phyloP scores from a whole-genome alignment of 192 early-diverging fungal genomes.

The Coemansia sp. region DNA sequence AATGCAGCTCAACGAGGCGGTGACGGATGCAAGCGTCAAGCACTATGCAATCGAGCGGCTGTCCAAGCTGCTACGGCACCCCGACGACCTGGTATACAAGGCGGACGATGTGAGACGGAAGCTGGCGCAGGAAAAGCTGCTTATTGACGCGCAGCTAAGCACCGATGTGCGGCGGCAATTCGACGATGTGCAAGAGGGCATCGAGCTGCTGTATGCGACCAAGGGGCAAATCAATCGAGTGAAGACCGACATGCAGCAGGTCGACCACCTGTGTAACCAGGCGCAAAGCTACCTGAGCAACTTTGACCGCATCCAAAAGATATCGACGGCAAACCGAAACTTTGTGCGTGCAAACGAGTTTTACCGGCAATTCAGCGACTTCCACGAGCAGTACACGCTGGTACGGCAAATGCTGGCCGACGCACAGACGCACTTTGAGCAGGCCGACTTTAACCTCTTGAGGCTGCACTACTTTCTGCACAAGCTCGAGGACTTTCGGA shows the following conservation, averaged over 20 bases:
- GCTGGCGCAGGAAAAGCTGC: slow-evolving; percentile 82
- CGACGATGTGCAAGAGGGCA: slow-evolving; percentile 82
- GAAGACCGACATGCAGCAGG: slow-evolving; percentile 71
- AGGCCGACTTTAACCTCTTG: slow-evolving; percentile 65
- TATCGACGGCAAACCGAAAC: slow-evolving; percentile 92
- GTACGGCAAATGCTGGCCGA: slow-evolving; percentile 67
- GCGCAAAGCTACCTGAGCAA: slow-evolving; percentile 84
- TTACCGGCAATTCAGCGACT: slow-evolving; percentile 80
- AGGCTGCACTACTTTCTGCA: slow-evolving; percentile 85
- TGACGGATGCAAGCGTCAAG: slow-evolving; percentile 45
- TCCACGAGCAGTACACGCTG: slow-evolving; percentile 75
- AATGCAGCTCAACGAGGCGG: slow-evolving; percentile 30
- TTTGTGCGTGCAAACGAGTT: slow-evolving; percentile 86
- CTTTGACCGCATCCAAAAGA: slow-evolving; percentile 88
- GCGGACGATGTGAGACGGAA: slow-evolving; percentile 75
- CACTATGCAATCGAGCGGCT: slow-evolving; percentile 78
- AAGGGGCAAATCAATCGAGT: slow-evolving; percentile 62
- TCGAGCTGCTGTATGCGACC: slow-evolving; percentile 70
- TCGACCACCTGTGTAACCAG: slow-evolving; percentile 83
- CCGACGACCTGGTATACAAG: slow-evolving; percentile 90
- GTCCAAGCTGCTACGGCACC: slow-evolving; percentile 82
- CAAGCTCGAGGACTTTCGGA: slow-evolving; percentile 83
- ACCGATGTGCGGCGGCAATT: slow-evolving; percentile 89
- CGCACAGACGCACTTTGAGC: slow-evolving; percentile 51
- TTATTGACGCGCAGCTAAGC: slow-evolving; percentile 94